phyloP scores from a whole-genome alignment of 2,329 filamentous ascomycete genomes.

The Fusarium mexicanum region DNA sequence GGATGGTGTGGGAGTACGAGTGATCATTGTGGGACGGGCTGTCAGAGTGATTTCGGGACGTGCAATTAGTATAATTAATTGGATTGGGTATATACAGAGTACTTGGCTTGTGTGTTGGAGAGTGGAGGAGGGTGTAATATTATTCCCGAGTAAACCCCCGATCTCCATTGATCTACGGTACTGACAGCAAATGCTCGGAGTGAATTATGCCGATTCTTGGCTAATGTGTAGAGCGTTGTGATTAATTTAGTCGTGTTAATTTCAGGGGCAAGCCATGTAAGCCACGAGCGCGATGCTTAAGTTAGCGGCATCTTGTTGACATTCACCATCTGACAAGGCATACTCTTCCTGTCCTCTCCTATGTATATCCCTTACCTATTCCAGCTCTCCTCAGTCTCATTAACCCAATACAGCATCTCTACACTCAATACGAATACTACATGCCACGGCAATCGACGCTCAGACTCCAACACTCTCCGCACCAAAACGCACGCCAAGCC shows the following conservation, averaged over 20 bases:
- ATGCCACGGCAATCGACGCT: background rate
- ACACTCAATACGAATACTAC: background rate
- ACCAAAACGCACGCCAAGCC: background rate
- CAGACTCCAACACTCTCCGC: background rate
- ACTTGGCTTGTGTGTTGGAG: background rate
- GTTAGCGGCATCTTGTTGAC: background rate
- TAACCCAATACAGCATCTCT: background rate
- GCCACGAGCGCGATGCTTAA: background rate
- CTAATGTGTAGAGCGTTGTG: background rate
- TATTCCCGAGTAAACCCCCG: background rate
- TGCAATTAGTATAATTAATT: conserved; percentile 21
- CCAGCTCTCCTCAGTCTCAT: background rate
- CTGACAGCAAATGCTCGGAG: background rate
- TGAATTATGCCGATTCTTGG: conserved; percentile 9
- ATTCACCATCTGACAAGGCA: background rate
- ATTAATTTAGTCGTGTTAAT: background rate
- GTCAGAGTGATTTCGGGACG: conserved; percentile 48
- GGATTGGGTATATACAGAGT: background rate
- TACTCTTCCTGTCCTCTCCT: background rate
- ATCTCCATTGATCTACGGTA: background rate
- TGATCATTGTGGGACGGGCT: conserved; percentile 53
- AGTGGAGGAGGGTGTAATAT: conserved; percentile 7
- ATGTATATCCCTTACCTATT: too few species aligned
- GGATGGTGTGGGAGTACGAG: conserved; percentile 52
- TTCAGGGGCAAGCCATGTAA: conserved; percentile 22